Conservation (phyloP, 805 yeast genomes). For the Candida nanaspora region DNA sequence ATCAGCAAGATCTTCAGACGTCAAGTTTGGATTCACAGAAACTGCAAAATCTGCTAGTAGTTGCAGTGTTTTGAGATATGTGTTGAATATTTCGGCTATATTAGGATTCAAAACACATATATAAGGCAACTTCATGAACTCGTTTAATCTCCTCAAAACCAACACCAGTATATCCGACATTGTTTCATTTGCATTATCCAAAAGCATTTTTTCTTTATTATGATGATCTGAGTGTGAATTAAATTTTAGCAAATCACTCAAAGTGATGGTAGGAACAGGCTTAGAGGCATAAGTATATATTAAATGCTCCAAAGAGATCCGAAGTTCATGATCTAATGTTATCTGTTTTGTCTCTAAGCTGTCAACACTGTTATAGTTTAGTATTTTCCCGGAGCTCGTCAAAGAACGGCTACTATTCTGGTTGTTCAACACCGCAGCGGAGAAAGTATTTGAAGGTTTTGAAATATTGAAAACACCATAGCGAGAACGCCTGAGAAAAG, state of each 20-base stretch:
- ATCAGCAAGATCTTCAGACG: slow-evolving; percentile 20
- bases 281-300: slow-evolving; percentile 49
- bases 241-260: slow-evolving; percentile 42
- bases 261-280: slow-evolving; percentile 45
- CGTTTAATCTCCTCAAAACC: slow-evolving; percentile 65
- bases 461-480: too few species aligned
- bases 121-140: slow-evolving; percentile 72
- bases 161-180: slow-evolving; percentile 48
- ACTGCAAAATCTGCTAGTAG: slow-evolving; percentile 31
- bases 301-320: slow-evolving; percentile 38
- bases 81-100: slow-evolving; percentile 66
- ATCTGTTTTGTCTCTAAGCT: background rate
- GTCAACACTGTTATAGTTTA: background rate
- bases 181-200: slow-evolving; percentile 47
- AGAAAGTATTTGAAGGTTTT: too few species aligned
- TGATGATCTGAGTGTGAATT: slow-evolving; percentile 24
- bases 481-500: too few species aligned
- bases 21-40: slow-evolving; percentile 17
- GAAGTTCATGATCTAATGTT: slow-evolving; percentile 9
- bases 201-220: slow-evolving; percentile 24
- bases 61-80: slow-evolving; percentile 65
- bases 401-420: too few species aligned
- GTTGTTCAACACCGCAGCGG: too few species aligned
- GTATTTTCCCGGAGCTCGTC: too few species aligned
- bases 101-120: slow-evolving; percentile 82